Conservation (phyloP, 2,329 filamentous ascomycete species). For the Colletotrichum destructivum region DNA sequence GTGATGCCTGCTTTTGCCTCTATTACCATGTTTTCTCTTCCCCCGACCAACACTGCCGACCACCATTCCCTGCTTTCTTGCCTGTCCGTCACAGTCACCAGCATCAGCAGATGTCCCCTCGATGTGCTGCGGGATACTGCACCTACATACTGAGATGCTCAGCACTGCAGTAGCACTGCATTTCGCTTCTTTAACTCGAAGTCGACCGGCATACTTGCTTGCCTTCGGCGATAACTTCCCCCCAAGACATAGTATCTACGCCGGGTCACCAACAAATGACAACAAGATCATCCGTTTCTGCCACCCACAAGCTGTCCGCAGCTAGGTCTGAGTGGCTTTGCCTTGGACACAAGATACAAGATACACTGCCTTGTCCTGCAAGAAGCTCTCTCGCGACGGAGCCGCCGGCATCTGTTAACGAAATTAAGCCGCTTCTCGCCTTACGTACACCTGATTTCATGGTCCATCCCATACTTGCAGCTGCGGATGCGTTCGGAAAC, state of each 20-base stretch:
- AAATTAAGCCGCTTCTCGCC: not conserved
- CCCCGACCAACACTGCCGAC: not conserved
- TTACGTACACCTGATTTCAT: not conserved
- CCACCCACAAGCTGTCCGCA: not conserved
- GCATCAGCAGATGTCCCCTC: not conserved
- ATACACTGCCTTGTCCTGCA: not conserved
- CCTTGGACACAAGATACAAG: not conserved
- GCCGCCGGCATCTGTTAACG: not conserved
- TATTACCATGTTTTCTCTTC: conserved; percentile 1
- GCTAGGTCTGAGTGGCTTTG: not conserved
- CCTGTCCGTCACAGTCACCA: not conserved
- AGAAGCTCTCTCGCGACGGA: not conserved
- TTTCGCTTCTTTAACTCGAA: conserved; percentile 14
- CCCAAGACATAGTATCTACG: not conserved
- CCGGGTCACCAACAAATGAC: conserved; percentile 2
- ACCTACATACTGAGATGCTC: not conserved
- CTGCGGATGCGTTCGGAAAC: not conserved
- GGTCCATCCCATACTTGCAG: not conserved
- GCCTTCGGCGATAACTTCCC: not conserved
- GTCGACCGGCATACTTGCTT: not conserved
- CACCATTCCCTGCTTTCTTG: not conserved
- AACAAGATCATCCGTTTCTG: not conserved
- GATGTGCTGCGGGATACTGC: too few species aligned
- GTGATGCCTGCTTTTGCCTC: conserved; percentile 4
- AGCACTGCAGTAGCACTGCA: conserved; percentile 10